phyloP scores from a whole-genome alignment of 164 flowering plant genomes.

The Cinnamomum chago region DNA sequence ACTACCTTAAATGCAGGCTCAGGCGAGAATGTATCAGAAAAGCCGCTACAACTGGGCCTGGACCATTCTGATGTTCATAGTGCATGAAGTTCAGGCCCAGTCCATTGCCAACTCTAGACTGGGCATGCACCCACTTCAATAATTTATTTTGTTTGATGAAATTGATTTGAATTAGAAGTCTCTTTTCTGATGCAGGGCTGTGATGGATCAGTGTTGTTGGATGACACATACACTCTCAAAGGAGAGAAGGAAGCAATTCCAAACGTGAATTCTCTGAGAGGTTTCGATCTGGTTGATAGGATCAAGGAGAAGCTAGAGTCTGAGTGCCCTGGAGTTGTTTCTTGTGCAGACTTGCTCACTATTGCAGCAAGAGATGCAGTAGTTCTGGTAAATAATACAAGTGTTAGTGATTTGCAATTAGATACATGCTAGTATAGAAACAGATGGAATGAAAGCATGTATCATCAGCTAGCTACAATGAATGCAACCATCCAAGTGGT shows the following conservation, averaged over 20 bases:
- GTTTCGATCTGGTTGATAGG: constrained; percentile 61
- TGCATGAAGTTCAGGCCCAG: too few species aligned
- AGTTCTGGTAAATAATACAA: constrained; percentile 53
- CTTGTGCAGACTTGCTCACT: constrained; percentile 89
- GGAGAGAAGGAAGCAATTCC: constrained; percentile 74
- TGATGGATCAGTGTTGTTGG: constrained; percentile 86
- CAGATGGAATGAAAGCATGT: too few species aligned
- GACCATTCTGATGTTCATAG: too few species aligned
- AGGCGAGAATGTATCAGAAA: too few species aligned
- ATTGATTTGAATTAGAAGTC: neutral
- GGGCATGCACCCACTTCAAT: too few species aligned
- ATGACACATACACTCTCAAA: constrained; percentile 62
- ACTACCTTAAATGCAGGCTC: too few species aligned
- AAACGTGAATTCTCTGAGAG: constrained; percentile 58
- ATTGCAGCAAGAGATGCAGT: constrained; percentile 94
- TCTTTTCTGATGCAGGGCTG: constrained; percentile 60
- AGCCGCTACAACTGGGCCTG: too few species aligned
- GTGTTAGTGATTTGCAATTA: neutral
- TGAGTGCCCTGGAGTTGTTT: constrained; percentile 84
- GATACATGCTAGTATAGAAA: too few species aligned
- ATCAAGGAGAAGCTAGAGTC: constrained; percentile 83
- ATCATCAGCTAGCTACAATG: too few species aligned
- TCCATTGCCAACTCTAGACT: too few species aligned
- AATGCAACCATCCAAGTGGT: too few species aligned
- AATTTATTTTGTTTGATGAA: too few species aligned